Evolutionary conservation across 2,329 filamentous ascomycete genomes (phyloP).

Genomic region (Neopestalotiopsis clavispora): DNA sequence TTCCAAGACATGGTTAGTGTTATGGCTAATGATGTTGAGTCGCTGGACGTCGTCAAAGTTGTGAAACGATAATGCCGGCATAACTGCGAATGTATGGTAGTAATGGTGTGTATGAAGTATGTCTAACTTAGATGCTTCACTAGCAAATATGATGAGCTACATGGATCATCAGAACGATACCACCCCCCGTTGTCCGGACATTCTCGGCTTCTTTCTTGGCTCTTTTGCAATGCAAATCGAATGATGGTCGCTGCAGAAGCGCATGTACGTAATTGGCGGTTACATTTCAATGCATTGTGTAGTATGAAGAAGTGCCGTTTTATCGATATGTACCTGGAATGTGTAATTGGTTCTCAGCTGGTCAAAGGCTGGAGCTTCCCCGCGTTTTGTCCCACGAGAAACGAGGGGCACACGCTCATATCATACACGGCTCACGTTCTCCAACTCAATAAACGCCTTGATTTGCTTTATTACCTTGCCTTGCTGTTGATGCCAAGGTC

Average conservation of each 20-base stretch:
- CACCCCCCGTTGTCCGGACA: neutral
- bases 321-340: neutral
- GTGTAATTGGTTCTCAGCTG: neutral
- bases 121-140: too few relatives aligned
- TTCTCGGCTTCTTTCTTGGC: neutral
- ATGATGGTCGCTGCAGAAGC: neutral
- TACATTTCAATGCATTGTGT: neutral
- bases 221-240: neutral
- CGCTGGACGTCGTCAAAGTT: too few relatives aligned
- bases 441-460: neutral
- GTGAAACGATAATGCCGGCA: too few relatives aligned
- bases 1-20: too few relatives aligned
- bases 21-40: too few relatives aligned
- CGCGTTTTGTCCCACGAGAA: constrained; percentile 8
- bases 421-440: neutral
- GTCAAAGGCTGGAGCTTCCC: constrained; percentile 5
- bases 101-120: too few relatives aligned
- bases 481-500: neutral
- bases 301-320: neutral
- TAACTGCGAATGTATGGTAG: too few relatives aligned
- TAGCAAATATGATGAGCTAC: neutral
- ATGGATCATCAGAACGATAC: neutral
- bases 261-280: neutral
- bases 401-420: neutral
- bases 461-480: neutral